These are phyloP conservation scores for Erythrophleum ivorense DNA, from an alignment of 331 rosid genomes.

Conservation along the genomic window DNA sequence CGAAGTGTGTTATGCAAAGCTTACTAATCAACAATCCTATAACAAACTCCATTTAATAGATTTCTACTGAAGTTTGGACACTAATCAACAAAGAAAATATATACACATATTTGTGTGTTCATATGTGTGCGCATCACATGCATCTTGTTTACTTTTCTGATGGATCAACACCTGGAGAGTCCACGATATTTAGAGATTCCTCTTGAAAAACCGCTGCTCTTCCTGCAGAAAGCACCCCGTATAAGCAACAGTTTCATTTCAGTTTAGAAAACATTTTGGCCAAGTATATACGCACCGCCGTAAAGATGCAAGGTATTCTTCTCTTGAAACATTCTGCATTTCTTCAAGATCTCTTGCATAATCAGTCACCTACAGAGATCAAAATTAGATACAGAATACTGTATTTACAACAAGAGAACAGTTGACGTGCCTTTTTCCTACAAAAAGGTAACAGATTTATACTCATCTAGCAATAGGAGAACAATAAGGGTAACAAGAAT, in stretches of 20 bases:
- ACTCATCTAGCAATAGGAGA: conserved; percentile 14
- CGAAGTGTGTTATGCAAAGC: background rate
- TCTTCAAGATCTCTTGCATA: conserved; percentile 83
- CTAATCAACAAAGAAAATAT: background rate
- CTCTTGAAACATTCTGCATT: conserved; percentile 79
- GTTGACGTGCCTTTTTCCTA: background rate
- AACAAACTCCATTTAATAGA: background rate
- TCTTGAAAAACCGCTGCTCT: conserved; percentile 89
- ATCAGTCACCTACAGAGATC: conserved; percentile 63
- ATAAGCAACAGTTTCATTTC: conserved; percentile 35
- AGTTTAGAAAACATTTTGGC: conserved; percentile 24
- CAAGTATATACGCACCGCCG: conserved; percentile 54
- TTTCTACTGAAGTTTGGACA: background rate
- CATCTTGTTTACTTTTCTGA: conserved; percentile 13
- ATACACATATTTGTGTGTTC: background rate
- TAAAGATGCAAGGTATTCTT: conserved; percentile 82
- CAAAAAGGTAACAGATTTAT: background rate
- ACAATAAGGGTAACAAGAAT: background rate
- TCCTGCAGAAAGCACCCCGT: conserved; percentile 53
- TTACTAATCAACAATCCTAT: background rate
- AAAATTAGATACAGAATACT: conserved; percentile 4
- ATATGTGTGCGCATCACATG: background rate
- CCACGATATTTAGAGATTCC: conserved; percentile 83
- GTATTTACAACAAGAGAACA: background rate
- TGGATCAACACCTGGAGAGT: conserved; percentile 62